A percentile compares a stretch with the other conserved stretches of the same genome.
phyloP scores from a whole-genome alignment of 129 eudicot species.

The Glebionis coronaria region DNA sequence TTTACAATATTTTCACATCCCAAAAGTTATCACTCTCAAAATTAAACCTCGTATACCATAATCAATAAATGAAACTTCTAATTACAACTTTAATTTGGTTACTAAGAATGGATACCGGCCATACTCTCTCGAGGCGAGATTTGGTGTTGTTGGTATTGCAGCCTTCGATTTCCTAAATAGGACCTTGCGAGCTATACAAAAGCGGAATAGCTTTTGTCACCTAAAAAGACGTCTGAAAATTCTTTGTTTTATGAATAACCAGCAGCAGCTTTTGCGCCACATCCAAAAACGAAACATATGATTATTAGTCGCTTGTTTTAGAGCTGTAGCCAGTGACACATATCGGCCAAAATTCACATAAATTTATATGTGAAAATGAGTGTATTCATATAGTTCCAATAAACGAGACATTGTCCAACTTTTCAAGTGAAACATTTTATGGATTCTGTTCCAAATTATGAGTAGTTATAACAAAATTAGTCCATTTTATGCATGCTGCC shows the following conservation, averaged over 20 bases:
- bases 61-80: too few relatives aligned
- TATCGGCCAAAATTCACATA: constrained; percentile 65
- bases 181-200: constrained; percentile 94
- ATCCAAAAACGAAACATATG: constrained; percentile 70
- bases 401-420: neutral
- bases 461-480: too few relatives aligned
- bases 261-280: constrained; percentile 79
- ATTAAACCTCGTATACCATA: too few relatives aligned
- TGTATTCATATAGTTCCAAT: neutral
- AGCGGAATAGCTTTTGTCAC: constrained; percentile 61
- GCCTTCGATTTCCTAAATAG: constrained; percentile 88
- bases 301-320: constrained; percentile 63
- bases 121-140: too few relatives aligned
- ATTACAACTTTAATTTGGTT: too few relatives aligned
- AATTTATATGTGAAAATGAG: neutral
- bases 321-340: constrained; percentile 58
- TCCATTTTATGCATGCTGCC: too few relatives aligned
- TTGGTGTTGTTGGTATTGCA: too few relatives aligned
- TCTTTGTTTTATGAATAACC: constrained; percentile 63
- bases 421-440: too few relatives aligned
- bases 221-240: constrained; percentile 49
- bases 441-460: too few relatives aligned
- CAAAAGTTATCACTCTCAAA: too few relatives aligned
- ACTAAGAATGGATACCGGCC: too few relatives aligned
- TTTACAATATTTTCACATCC: too few relatives aligned